Percentiles rank a stretch among this genome's conserved stretches.
phyloP scores from a whole-genome alignment of 768 basidiomycete genomes.

The Psilocybe sp. region DNA sequence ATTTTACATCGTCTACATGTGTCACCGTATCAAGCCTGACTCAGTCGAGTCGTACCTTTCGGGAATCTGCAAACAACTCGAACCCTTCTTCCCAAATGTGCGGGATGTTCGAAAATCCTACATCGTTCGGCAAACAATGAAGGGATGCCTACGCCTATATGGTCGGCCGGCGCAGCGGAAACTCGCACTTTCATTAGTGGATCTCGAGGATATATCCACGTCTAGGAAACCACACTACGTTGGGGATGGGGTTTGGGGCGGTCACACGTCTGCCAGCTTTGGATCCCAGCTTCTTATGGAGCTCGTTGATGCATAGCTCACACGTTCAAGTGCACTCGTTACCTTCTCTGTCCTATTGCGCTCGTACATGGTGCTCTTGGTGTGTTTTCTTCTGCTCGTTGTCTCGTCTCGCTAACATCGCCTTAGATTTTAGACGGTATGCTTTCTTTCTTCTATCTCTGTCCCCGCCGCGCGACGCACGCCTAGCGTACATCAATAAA shows the following conservation, averaged over 20 bases:
- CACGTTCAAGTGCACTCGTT: background rate
- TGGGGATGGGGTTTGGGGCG: too few relatives aligned
- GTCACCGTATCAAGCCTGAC: slow-evolving; percentile 28
- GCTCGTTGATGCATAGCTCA: too few relatives aligned
- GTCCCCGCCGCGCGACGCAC: too few relatives aligned
- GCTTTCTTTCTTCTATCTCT: too few relatives aligned
- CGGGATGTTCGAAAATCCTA: slow-evolving; percentile 8
- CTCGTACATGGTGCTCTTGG: too few relatives aligned
- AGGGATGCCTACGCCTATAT: slow-evolving; percentile 24
- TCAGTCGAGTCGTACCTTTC: slow-evolving; percentile 36
- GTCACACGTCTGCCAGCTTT: too few relatives aligned
- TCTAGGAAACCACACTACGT: too few relatives aligned
- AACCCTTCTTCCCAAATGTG: slow-evolving; percentile 28
- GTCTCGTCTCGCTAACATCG: too few relatives aligned
- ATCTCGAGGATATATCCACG: slow-evolving; percentile 8
- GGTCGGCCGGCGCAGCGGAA: slow-evolving; percentile 20
- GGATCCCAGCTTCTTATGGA: background rate
- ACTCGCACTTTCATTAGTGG: slow-evolving; percentile 15
- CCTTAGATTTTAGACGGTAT: background rate
- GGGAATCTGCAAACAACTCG: slow-evolving; percentile 32
- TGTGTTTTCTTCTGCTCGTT: too few relatives aligned
- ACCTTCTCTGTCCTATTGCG: too few relatives aligned
- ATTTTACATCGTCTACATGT: slow-evolving; percentile 33
- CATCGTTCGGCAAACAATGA: slow-evolving; percentile 25
- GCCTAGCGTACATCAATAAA: too few relatives aligned